phyloP scores from a whole-genome alignment of 176 grass and related monocot species.

The Avena insularis region DNA sequence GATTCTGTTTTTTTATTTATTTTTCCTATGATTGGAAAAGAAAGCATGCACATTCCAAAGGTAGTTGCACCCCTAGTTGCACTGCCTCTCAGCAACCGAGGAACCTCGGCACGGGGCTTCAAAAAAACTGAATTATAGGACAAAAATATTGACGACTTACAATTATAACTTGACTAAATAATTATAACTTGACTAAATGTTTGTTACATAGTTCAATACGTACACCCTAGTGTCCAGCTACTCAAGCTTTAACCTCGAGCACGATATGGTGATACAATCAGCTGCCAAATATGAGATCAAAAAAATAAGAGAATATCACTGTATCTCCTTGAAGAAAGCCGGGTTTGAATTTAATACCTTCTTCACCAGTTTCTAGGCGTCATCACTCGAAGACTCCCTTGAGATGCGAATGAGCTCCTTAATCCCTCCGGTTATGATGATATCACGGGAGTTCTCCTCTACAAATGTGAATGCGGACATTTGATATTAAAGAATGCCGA shows the following conservation, averaged over 20 bases:
- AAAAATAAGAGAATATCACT: conserved; percentile 39
- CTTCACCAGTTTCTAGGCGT: conserved; percentile 71
- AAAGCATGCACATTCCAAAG: too few species aligned
- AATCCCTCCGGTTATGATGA: conserved; percentile 81
- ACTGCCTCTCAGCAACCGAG: too few species aligned
- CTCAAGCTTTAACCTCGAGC: background rate
- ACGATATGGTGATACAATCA: background rate
- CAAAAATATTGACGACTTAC: background rate
- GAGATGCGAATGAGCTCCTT: conserved; percentile 89
- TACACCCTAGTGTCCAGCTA: background rate
- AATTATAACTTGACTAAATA: background rate
- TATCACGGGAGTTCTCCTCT: conserved; percentile 82
- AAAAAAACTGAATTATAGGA: background rate
- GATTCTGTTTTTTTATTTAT: too few species aligned
- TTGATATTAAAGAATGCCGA: background rate
- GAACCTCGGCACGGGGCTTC: too few species aligned
- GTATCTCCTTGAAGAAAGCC: conserved; percentile 60
- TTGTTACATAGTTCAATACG: background rate
- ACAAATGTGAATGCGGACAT: conserved; percentile 19
- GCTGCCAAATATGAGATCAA: background rate
- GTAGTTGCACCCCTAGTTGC: too few species aligned
- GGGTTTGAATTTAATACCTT: conserved; percentile 86
- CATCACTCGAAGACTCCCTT: conserved; percentile 72
- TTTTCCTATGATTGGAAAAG: too few species aligned
- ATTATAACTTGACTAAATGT: background rate